Evolutionary conservation across 371 early-diverging fungal genomes (phyloP).

Genomic region (Lichtheimia hyalospora): DNA sequence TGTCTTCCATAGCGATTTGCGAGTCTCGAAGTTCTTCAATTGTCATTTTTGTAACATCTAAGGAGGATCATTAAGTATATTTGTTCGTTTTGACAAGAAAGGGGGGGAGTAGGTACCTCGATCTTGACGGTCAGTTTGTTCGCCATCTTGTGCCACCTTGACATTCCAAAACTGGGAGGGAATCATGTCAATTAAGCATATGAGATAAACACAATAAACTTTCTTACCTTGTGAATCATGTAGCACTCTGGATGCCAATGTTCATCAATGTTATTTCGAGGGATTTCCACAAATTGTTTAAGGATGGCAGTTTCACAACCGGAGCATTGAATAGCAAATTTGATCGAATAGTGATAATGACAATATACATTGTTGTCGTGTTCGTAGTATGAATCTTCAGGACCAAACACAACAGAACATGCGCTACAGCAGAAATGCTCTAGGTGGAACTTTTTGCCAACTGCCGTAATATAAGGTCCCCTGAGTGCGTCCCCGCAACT

Average conservation of each 20-base stretch:
- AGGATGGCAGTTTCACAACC: conserved; percentile 95
- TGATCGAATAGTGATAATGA: conserved; percentile 89
- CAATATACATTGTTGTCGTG: conserved; percentile 91
- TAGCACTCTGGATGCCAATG: conserved; percentile 99
- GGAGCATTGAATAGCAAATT: conserved; percentile 73
- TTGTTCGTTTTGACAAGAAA: neutral
- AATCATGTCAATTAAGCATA: neutral
- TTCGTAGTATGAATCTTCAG: conserved; percentile 95
- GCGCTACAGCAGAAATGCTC: conserved; percentile 95
- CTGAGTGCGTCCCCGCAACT: conserved; percentile 87
- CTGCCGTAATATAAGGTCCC: conserved; percentile 91
- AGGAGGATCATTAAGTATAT: conserved; percentile 14
- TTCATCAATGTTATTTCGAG: conserved; percentile 74
- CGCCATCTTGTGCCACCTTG: conserved; percentile 41
- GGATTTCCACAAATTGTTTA: conserved; percentile 93
- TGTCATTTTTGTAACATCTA: conserved; percentile 23
- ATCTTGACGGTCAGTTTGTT: neutral
- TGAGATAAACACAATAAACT: neutral
- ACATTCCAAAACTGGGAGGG: conserved; percentile 78
- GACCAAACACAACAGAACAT: conserved; percentile 94
- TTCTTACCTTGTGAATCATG: conserved; percentile 88
- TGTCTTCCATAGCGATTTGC: conserved; percentile 69
- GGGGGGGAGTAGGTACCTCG: neutral
- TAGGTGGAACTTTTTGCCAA: conserved; percentile 90
- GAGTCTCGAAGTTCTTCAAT: conserved; percentile 49